Evolutionary conservation across 805 yeast species (phyloP), one percentile per base, ranked within the genome.

Genomic region (Ogataea kodamae): DNA sequence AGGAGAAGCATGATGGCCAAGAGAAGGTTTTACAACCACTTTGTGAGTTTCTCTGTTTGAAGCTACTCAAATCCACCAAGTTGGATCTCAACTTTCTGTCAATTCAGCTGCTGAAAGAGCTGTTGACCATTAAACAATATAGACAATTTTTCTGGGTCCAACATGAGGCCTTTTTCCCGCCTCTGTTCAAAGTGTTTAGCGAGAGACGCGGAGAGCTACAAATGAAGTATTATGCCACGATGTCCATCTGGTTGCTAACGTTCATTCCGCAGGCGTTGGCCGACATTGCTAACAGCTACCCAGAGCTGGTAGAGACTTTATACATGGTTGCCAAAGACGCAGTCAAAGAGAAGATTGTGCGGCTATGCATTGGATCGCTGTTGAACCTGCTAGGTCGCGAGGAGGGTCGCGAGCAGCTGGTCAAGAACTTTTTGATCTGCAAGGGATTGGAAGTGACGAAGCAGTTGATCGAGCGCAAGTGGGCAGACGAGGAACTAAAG

Each of bases 401-500:
- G 49, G 53, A 54, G 29, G 65, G 57, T 46, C 67, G 64, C 65
- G 56, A 69, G 61, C 41, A 42, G 16, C 68, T 72, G 26, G 67
- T 85, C 42, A 81, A 89, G 49, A 74, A 81, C 33, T 68, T 87
- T 26, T 57, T 83, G 21, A 67, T 84, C 41, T 85, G 82, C 40
- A 83, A 83, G 48, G 92, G 94, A 3, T 68, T 85, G 39, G 72
- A 79, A 33, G 71, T 76, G 6, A 65, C 86, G 39, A 75, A 72
- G 48, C 75, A 79, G 38, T 71, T 92, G 49, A 74, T 78, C 46
- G 90, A 84, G 41, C 71, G 97, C 52, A 92, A 92, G 61, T 89
- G 95, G 81, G 82, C 95, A 5, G 98, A 92, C 58, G 92, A 86
- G 43, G 98, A 92, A 58, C 73, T 92, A 49, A 74, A 83, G 28